These are phyloP conservation scores for Ustulina deusta DNA, from an alignment of 2,329 filamentous ascomycete species.

Conservation along the genomic window DNA sequence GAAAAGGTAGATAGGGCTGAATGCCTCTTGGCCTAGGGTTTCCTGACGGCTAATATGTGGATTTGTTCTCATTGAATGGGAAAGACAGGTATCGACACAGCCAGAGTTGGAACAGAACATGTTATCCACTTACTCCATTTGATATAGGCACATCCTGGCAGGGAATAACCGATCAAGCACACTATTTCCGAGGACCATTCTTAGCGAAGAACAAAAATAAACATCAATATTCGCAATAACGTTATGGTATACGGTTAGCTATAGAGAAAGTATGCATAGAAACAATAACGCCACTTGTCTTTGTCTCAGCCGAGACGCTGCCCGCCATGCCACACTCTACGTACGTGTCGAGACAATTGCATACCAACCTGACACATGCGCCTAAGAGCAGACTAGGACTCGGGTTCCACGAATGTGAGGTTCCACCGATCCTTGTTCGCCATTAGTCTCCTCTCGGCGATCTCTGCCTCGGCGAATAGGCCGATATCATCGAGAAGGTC, in stretches of 20 bases:
- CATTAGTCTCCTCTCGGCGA: slow-evolving; percentile 35
- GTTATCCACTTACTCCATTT: too few relatives aligned
- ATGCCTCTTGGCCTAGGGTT: neutral
- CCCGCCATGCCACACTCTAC: too few relatives aligned
- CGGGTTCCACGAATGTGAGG: slow-evolving; percentile 18
- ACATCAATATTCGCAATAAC: neutral
- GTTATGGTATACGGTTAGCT: neutral
- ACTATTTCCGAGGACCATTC: too few relatives aligned
- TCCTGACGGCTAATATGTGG: neutral
- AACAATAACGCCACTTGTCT: too few relatives aligned
- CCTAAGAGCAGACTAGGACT: neutral
- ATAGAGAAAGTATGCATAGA: neutral
- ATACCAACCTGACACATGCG: neutral
- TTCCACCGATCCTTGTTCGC: slow-evolving; percentile 24
- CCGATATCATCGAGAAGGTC: slow-evolving; percentile 46
- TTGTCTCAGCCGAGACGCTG: too few relatives aligned
- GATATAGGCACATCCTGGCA: too few relatives aligned
- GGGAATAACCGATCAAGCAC: too few relatives aligned
- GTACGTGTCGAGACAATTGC: neutral
- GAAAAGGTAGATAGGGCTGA: neutral
- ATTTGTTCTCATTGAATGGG: neutral
- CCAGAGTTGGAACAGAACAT: neutral
- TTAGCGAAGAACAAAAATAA: too few relatives aligned
- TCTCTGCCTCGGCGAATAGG: slow-evolving; percentile 42
- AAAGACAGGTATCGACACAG: too few relatives aligned